phyloP scores from a whole-genome alignment of 2,329 filamentous ascomycete genomes.

The Xylaria sp. region DNA sequence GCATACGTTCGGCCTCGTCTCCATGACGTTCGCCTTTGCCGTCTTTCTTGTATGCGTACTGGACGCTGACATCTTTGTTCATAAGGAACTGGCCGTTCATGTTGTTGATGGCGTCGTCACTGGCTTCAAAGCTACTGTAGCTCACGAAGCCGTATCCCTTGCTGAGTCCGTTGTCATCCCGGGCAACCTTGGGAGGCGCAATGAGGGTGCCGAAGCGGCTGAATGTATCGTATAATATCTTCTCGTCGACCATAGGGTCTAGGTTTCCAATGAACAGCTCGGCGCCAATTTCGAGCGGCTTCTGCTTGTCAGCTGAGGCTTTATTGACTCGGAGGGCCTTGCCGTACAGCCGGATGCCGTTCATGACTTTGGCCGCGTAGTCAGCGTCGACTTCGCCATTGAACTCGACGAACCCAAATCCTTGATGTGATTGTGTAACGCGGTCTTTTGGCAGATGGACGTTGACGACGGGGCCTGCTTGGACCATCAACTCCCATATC shows the following conservation, averaged over 20 bases:
- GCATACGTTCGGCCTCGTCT: conserved; percentile 88
- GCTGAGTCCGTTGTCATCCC: conserved; percentile 84
- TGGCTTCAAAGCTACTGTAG: conserved; percentile 90
- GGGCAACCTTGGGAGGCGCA: conserved; percentile 85
- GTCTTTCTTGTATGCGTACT: conserved; percentile 99
- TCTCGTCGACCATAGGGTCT: conserved; percentile 93
- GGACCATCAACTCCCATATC: conserved; percentile 97
- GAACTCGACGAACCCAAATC: conserved; percentile 99
- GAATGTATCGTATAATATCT: conserved; percentile 93
- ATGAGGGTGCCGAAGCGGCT: conserved; percentile 87
- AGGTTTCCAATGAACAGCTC: conserved; percentile 97
- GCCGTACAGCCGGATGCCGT: conserved; percentile 89
- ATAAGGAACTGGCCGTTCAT: conserved; percentile 97
- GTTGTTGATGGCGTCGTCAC: conserved; percentile 86
- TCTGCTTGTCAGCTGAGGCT: conserved; percentile 88
- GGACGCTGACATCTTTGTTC: conserved; percentile 94
- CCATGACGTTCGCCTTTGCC: conserved; percentile 96
- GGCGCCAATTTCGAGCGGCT: conserved; percentile 89
- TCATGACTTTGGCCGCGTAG: conserved; percentile 96
- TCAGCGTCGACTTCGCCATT: conserved; percentile 94
- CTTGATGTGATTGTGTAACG: conserved; percentile 95
- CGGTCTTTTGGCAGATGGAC: conserved; percentile 98
- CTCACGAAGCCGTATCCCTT: conserved; percentile 98
- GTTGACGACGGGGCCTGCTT: conserved; percentile 96
- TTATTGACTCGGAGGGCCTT: conserved; percentile 98